Evolutionary conservation across 257 asterid species (phyloP), one percentile per base, ranked within the genome.

Genomic region (Scutellaria galericulata): DNA sequence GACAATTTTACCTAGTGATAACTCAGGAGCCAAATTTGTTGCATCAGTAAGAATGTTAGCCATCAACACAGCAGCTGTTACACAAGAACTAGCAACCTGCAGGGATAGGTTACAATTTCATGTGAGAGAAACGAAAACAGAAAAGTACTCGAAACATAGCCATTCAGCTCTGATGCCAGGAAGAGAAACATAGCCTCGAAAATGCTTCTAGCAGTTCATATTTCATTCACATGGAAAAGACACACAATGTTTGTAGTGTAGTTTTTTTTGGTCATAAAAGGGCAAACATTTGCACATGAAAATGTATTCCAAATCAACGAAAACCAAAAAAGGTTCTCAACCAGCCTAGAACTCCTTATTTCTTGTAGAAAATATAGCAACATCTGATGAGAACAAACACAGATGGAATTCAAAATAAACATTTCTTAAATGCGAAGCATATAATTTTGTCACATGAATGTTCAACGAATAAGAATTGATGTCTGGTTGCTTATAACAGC

Each of bases 41-140:
- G 86, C 82, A 72, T 86, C 95, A 20, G 85, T 80, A 57, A 93
- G 86, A 69, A 93, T 86, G 81, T 93, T 93, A 71, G 97, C 94
- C 48, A 85, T 71, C 83, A 91, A 73, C 63, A 89, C 91, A 27
- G 94, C 85, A 73, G 96, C 93, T 82, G 96, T 84, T 53, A 91
- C 85, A 68, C 96, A 93, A 65, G 96, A 86, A 79, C 85, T 83
- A 69, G 92, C 82, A 76, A 91, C 81, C 98, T 93, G 87, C 79
- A 83, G 40, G 64, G 76, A 73, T 35, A 44, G 39, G 53, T 59
- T 41, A 54, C 45, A 54, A 64, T 70, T 79, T 55, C 20, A 46
- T 41, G 20, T 46, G 63, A 62, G 27, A 57, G 56, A 53, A 11
- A 20, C 9, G 2, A 45, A 63, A 39, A 44, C n/a, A 22, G 56